These are phyloP conservation scores for Phialemoniopsis sp. DNA, from an alignment of 2,329 filamentous ascomycete genomes.

Conservation along the genomic window DNA sequence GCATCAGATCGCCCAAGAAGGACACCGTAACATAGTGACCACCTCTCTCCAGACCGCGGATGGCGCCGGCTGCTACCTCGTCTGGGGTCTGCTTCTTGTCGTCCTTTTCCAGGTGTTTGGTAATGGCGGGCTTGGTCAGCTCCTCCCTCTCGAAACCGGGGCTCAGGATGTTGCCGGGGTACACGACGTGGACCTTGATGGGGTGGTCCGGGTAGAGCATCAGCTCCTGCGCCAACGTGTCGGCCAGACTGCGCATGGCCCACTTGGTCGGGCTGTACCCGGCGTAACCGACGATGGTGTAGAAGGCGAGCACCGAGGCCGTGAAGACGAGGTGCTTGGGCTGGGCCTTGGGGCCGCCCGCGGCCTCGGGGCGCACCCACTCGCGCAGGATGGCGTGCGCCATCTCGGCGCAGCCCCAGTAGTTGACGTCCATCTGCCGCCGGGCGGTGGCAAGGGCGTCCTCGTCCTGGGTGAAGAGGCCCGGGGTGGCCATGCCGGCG, in stretches of 20 bases:
- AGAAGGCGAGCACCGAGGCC: conserved; percentile 70
- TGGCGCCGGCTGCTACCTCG: conserved; percentile 65
- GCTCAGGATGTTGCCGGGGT: conserved; percentile 77
- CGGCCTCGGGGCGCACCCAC: conserved; percentile 60
- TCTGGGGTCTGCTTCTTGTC: conserved; percentile 78
- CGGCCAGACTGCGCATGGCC: conserved; percentile 77
- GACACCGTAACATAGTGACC: conserved; percentile 76
- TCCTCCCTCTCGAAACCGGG: conserved; percentile 76
- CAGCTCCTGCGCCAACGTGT: conserved; percentile 79
- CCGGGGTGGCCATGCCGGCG: conserved; percentile 70
- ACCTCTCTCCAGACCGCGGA: conserved; percentile 74
- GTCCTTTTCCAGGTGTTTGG: conserved; percentile 72
- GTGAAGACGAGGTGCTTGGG: conserved; percentile 86
- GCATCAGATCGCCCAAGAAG: conserved; percentile 68
- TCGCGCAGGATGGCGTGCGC: conserved; percentile 72
- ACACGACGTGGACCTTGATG: conserved; percentile 77
- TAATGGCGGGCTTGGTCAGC: conserved; percentile 73
- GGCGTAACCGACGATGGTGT: conserved; percentile 75
- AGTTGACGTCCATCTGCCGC: conserved; percentile 88
- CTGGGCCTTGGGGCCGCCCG: conserved; percentile 36
- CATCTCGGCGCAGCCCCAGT: conserved; percentile 82
- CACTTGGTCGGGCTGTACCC: conserved; percentile 83
- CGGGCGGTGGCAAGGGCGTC: conserved; percentile 62
- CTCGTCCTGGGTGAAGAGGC: conserved; percentile 77
- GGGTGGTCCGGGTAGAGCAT: conserved; percentile 71